These are phyloP conservation scores for Suillus lakei DNA, from an alignment of 768 basidiomycete genomes.

Conservation along the genomic window DNA sequence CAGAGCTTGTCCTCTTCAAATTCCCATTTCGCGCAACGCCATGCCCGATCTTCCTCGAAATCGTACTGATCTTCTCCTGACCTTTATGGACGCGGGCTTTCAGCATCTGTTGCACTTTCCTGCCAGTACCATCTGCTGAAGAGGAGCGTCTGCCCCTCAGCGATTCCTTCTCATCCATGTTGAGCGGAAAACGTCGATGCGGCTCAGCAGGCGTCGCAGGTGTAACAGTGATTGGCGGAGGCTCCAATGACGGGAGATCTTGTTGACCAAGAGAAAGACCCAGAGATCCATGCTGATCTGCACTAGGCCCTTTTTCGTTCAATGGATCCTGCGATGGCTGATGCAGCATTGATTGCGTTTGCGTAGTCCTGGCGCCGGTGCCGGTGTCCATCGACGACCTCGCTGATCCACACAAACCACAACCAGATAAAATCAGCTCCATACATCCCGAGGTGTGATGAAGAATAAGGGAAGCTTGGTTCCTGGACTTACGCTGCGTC, in stretches of 20 bases:
- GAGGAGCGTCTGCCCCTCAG: conserved; percentile 28
- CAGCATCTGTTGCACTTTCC: conserved; percentile 77
- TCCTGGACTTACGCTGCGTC: conserved; percentile 26
- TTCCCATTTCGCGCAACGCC: conserved; percentile 61
- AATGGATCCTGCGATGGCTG: conserved; percentile 17
- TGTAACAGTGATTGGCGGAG: conserved; percentile 58
- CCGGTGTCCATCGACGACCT: conserved; percentile 37
- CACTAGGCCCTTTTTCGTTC: conserved; percentile 14
- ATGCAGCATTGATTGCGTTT: conserved; percentile 18
- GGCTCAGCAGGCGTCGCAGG: conserved; percentile 60
- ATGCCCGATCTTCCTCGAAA: conserved; percentile 77
- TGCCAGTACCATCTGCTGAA: conserved; percentile 56
- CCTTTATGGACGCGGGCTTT: conserved; percentile 77
- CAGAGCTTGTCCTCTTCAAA: conserved; percentile 65
- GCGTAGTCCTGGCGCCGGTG: conserved; percentile 28
- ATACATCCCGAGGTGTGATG: neutral
- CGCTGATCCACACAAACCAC: conserved; percentile 18
- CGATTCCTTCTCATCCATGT: conserved; percentile 22
- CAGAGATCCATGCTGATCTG: conserved; percentile 1
- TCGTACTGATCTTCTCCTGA: conserved; percentile 72
- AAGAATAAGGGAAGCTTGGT: neutral
- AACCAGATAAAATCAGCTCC: conserved; percentile 9
- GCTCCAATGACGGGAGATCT: conserved; percentile 3
- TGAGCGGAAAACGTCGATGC: conserved; percentile 22
- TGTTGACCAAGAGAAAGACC: conserved; percentile 11